These are phyloP conservation scores for Byssoonygena ceratinophila DNA, from an alignment of 2,329 filamentous ascomycete species.

Conservation along the genomic window DNA sequence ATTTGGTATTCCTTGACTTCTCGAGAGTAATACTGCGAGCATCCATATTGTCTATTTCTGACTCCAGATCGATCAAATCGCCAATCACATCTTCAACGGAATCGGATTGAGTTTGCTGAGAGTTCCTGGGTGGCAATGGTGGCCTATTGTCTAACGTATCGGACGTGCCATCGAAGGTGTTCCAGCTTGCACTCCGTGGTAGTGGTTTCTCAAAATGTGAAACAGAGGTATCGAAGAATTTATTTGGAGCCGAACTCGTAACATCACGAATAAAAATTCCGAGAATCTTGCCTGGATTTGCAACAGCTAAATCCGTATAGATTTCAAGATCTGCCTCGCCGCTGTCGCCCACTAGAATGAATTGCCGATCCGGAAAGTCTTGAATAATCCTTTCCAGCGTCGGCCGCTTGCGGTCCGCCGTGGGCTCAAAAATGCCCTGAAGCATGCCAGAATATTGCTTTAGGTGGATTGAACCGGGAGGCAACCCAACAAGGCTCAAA, in stretches of 20 bases:
- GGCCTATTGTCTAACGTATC: slow-evolving; percentile 28
- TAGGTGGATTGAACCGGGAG: slow-evolving; percentile 80
- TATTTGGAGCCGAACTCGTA: slow-evolving; percentile 61
- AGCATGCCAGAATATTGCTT: slow-evolving; percentile 97
- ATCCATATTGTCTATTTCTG: slow-evolving; percentile 14
- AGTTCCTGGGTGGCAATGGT: slow-evolving; percentile 31
- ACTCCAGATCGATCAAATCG: slow-evolving; percentile 32
- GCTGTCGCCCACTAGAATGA: slow-evolving; percentile 87
- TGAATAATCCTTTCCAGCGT: slow-evolving; percentile 73
- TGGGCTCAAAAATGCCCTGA: slow-evolving; percentile 95
- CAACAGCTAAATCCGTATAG: slow-evolving; percentile 82
- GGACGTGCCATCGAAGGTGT: slow-evolving; percentile 21
- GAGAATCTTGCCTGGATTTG: slow-evolving; percentile 70
- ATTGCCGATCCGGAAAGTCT: slow-evolving; percentile 82
- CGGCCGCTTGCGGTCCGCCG: slow-evolving; percentile 84
- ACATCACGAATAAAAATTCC: slow-evolving; percentile 93
- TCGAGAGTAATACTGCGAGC: slow-evolving; percentile 11
- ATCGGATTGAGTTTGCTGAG: slow-evolving; percentile 20
- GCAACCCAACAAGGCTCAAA: slow-evolving; percentile 69
- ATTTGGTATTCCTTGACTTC: background rate
- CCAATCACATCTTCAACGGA: slow-evolving; percentile 18
- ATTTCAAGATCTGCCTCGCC: slow-evolving; percentile 95
- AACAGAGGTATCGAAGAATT: slow-evolving; percentile 65
- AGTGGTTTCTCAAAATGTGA: slow-evolving; percentile 24
- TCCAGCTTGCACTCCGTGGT: slow-evolving; percentile 22